phyloP scores from a whole-genome alignment of 1,284 basidiomycete genomes.

The Hortiboletus rubellus region DNA sequence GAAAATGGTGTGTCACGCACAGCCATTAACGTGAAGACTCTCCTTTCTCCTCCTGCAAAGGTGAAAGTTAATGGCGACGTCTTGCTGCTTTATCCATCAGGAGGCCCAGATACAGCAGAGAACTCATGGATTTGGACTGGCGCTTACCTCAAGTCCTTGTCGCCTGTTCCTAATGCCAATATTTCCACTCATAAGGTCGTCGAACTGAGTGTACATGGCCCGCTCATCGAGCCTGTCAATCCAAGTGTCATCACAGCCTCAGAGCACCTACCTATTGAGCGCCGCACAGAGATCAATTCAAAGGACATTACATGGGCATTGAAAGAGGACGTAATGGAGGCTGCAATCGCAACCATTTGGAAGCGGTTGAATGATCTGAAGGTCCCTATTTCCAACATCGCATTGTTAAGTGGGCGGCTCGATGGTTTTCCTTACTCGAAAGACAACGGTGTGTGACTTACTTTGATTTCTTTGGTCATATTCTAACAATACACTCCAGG shows the following conservation, averaged over 20 bases:
- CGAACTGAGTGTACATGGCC: background rate
- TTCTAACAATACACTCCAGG: background rate
- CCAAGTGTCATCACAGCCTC: background rate
- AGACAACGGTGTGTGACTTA: background rate
- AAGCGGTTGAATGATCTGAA: no score
- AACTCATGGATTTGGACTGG: background rate
- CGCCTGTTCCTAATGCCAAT: background rate
- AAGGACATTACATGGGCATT: no score
- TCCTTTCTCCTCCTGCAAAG: background rate
- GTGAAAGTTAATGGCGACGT: background rate
- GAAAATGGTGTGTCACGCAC: background rate
- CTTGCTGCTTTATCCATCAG: background rate
- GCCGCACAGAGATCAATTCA: no score
- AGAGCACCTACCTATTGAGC: no score
- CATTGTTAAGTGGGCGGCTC: no score
- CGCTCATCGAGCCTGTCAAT: background rate
- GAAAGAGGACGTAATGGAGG: no score
- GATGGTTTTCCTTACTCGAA: background rate
- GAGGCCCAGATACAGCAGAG: background rate
- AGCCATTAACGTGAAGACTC: background rate
- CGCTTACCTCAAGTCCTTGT: background rate
- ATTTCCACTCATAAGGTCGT: background rate
- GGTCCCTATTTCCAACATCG: no score
- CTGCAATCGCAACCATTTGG: no score
- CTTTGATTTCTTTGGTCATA: no score